Conservation (phyloP, 2,329 filamentous ascomycete genomes). For the Plectosphaerella plurivora region DNA sequence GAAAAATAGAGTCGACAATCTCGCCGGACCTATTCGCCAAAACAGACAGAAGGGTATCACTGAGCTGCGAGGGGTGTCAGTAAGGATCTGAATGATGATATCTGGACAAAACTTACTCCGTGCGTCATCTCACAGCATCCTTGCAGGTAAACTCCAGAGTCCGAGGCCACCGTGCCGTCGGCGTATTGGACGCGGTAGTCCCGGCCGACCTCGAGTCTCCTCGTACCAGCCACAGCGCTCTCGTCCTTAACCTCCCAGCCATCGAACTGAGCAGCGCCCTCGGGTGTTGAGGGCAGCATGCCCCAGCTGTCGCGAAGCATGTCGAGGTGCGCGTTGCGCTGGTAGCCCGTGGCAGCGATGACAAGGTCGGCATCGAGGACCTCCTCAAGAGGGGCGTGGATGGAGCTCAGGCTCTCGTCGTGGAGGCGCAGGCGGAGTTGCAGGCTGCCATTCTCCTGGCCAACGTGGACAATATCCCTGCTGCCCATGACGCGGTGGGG, state of each 20-base stretch:
- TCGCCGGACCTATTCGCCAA: constrained; percentile 72
- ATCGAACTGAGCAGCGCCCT: constrained; percentile 4
- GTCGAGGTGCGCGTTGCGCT: constrained; percentile 70
- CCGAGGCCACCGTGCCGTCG: constrained; percentile 60
- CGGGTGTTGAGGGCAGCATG: constrained; percentile 52
- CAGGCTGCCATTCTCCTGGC: constrained; percentile 41
- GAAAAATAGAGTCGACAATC: constrained; percentile 71
- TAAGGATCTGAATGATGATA: constrained; percentile 10
- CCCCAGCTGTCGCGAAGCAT: constrained; percentile 65
- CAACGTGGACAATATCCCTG: constrained; percentile 60
- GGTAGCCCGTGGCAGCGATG: constrained; percentile 85
- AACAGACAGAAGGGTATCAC: constrained; percentile 77
- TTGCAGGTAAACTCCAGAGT: constrained; percentile 85
- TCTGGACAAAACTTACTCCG: constrained; percentile 62
- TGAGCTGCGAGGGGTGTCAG: constrained; percentile 47
- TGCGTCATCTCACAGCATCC: constrained; percentile 92
- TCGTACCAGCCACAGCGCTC: constrained; percentile 12
- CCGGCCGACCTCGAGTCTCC: constrained; percentile 63
- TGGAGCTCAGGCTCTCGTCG: constrained; percentile 20
- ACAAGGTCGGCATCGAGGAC: constrained; percentile 72
- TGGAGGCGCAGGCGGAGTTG: constrained; percentile 53
- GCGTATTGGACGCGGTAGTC: constrained; percentile 77
- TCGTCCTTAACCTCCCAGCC: constrained; percentile 29
- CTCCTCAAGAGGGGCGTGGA: constrained; percentile 45
- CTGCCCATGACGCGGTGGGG: constrained; percentile 74